Base-by-base conservation (phyloP, 805 yeast species). In the Hanseniaspora singularis region DNA sequence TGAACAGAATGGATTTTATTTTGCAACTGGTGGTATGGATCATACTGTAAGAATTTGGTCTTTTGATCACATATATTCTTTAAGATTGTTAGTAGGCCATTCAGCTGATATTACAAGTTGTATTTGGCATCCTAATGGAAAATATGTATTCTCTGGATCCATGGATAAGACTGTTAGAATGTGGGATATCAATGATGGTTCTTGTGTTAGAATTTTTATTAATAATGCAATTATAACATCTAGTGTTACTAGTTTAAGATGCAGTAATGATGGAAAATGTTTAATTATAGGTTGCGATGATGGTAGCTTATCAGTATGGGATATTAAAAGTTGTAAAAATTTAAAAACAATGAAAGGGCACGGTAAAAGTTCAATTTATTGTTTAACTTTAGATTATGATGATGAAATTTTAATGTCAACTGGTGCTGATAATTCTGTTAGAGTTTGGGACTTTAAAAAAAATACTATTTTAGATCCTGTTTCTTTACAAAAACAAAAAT, bases 1-100 rank as follows among this genome's bases (percentile, higher is more conserved):
- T 2, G 98, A 98, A 2, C 67, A 83, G 56, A n/a, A n/a, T n/a
- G 98, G 98, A 4, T 97, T 92, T 65, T 92, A 92, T 65, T 92
- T 92, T 64, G 96, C 94, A n/a, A 88, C 96, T 0, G 96, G 94
- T 0, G 85, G 96, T 2, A 96, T 88, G 59, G 99, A 92, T 60
- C 96, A 88, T 62, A 92, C 98, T 0, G 97, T 97, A 1, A 73
- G 97, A 51, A 69, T 92, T 49, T 92, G 99, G 99, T 87, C 95
- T 22, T 86, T 95, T 55, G 98, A 92, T 62, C 99, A 92, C 64
- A 88, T 92, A 38, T 88, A 89, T 60, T 97, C 99, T 31, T 69
- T 92, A 56, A 72, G 98, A 54, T 84, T 92, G 22, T 89, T 92
- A 68, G 97, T 97, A 0, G 99, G 99, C 0, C 99, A 92, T 64